These are phyloP conservation scores for Draba incana DNA, from an alignment of 345 rosid genomes.

Conservation along the genomic window DNA sequence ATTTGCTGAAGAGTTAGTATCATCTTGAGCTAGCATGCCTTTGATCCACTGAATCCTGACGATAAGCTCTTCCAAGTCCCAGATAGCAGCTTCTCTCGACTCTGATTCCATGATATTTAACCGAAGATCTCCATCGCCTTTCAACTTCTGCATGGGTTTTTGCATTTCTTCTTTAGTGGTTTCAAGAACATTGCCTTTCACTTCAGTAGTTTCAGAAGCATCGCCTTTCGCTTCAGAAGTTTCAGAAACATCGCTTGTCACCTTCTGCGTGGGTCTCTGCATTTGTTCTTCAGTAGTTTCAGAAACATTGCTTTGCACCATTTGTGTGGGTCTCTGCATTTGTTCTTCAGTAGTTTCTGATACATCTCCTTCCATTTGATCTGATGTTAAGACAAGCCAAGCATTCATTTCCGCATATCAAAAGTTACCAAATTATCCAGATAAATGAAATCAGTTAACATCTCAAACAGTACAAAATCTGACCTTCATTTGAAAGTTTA, in stretches of 20 bases:
- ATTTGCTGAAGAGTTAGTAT: background rate
- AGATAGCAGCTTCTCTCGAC: constrained; percentile 58
- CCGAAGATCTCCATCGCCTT: constrained; percentile 37
- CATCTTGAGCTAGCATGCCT: constrained; percentile 43
- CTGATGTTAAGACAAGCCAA: background rate
- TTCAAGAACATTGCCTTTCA: constrained; percentile 33
- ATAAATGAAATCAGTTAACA: background rate
- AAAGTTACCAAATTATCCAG: background rate
- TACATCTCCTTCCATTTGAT: constrained; percentile 9
- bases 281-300: background rate
- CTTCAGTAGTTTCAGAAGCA: constrained; percentile 7
- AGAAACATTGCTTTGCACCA: no score
- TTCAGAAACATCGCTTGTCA: background rate
- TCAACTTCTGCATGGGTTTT: constrained; percentile 38
- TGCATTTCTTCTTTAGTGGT: background rate
- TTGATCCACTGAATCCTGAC: constrained; percentile 62
- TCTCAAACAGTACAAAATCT: background rate
- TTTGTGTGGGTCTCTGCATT: background rate
- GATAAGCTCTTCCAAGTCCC: constrained; percentile 67
- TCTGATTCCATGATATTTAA: constrained; percentile 51
- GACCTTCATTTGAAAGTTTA: constrained; percentile 11
- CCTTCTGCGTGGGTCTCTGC: background rate
- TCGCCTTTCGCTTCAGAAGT: constrained; percentile 34
- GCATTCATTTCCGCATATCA: background rate
- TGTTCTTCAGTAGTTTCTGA: background rate